phyloP scores from a whole-genome alignment of 257 asterid genomes.

The Prunella vulgaris region DNA sequence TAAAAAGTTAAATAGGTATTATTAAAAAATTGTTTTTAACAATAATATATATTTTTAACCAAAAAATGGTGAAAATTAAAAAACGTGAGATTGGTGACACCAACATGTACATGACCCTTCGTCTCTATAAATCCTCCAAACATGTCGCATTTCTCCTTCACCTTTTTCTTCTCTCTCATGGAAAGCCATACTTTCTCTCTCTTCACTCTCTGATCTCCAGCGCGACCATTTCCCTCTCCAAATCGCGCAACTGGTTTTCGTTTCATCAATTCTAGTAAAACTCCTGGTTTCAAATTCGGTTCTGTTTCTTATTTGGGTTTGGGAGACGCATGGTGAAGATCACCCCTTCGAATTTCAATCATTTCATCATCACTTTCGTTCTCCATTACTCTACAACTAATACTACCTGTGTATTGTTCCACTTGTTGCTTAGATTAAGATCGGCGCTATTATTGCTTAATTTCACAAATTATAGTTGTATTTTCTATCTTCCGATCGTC shows the following conservation, averaged over 20 bases:
- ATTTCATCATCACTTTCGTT: slow-evolving; percentile 21
- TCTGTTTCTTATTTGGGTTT: background rate
- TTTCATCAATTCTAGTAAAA: background rate
- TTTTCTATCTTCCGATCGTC: slow-evolving; percentile 16
- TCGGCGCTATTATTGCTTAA: slow-evolving; percentile 6
- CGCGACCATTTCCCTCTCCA: background rate
- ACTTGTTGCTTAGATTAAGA: slow-evolving; percentile 26
- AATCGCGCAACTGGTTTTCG: background rate
- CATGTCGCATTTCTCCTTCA: background rate
- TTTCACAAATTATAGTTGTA: slow-evolving; percentile 1
- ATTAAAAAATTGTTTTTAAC: too few relatives aligned
- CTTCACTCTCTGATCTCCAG: background rate
- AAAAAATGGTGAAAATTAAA: too few relatives aligned
- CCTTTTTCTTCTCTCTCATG: background rate
- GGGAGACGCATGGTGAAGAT: slow-evolving; percentile 42
- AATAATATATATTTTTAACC: too few relatives aligned
- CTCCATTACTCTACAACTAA: slow-evolving; percentile 28
- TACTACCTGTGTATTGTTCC: slow-evolving; percentile 17
- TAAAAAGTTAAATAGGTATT: too few relatives aligned
- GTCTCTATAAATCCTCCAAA: slow-evolving; percentile 21
- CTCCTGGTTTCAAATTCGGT: background rate
- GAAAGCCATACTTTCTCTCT: background rate
- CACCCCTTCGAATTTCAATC: slow-evolving; percentile 30
- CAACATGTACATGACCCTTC: too few relatives aligned
- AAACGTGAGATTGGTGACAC: too few relatives aligned